Base-by-base conservation (phyloP, 495 filamentous ascomycete species). In the Aspergillus saccharolyticus region DNA sequence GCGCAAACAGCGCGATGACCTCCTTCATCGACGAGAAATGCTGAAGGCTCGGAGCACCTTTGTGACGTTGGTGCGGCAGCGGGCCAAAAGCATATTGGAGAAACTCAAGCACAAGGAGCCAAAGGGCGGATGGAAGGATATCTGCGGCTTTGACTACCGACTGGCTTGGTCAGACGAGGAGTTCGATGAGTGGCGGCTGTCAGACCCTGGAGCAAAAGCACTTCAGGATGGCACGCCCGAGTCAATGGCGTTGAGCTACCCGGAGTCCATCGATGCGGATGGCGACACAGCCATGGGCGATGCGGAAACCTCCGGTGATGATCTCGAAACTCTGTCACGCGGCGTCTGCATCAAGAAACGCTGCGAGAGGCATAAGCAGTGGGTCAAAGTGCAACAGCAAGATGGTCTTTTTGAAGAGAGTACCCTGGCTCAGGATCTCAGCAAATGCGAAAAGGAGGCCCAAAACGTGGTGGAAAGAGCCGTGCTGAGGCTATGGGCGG, bases 131-230 rank as follows among this genome's bases (percentile, higher is more conserved):
- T 79, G 74, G 76, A 87, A 87, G 63, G 79, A 83, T 55, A 79
- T 86, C 50, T 89, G 86, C 60, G 86, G 86, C 18, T 88, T 83
- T 58, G 85, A 88, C 64, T 66, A 76, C 16, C 72, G 85, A 22
- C 70, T 88, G 3, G 69, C 80, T 1, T 84, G 85, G 81, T 78
- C 78, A 15, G 83, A 86, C 55, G 73, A 77, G 44, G 79, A 87
- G 62, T 88, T 89, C 62, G 74, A 79, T 47, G 74, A 76, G n/a
- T 82, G 79, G 79, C 69, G 78, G 19, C 52, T 72, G 2, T 75
- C 75, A 0, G 64, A 71, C 0, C 58, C 67, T 8, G 79, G 79
- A 3, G 65, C 66, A 48, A 73, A 67, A 28, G 72, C 75, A 7
- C 67, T 82, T 1, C 53, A 70, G 18, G 71, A 74, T 19, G 74